Percentiles rank a stretch among this genome's conserved stretches.
These are phyloP conservation scores for Rhynchosporium secalis DNA, from an alignment of 2,329 filamentous ascomycete genomes.

Conservation along the genomic window DNA sequence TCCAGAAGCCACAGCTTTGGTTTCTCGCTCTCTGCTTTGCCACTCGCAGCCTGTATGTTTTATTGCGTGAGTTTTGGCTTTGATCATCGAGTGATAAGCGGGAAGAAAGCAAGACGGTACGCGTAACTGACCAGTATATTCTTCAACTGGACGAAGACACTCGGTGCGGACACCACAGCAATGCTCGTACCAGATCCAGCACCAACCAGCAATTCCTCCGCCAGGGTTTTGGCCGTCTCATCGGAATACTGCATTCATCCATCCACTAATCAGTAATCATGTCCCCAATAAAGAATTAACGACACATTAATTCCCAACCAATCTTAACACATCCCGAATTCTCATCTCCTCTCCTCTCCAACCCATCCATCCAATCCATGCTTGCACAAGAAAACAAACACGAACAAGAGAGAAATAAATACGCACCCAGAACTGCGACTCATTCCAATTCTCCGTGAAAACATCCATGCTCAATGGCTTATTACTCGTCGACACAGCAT, in stretches of 20 bases:
- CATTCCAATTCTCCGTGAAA: slow-evolving; percentile 81
- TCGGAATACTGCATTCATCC: slow-evolving; percentile 61
- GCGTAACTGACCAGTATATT: slow-evolving; percentile 59
- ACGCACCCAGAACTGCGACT: slow-evolving; percentile 78
- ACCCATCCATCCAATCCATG: too few species aligned
- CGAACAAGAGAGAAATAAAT: too few species aligned
- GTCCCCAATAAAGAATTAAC: neutral
- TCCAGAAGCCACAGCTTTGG: slow-evolving; percentile 70
- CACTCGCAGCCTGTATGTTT: slow-evolving; percentile 13
- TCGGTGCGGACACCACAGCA: slow-evolving; percentile 72
- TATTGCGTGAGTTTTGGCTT: neutral
- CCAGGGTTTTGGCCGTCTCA: slow-evolving; percentile 64
- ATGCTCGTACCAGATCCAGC: slow-evolving; percentile 58
- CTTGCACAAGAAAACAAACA: too few species aligned
- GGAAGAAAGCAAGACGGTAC: neutral
- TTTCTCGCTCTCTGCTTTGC: slow-evolving; percentile 28
- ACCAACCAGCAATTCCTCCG: slow-evolving; percentile 64
- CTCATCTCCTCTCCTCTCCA: too few species aligned
- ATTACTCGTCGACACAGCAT: slow-evolving; percentile 28
- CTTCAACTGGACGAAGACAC: slow-evolving; percentile 74
- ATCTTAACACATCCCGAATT: too few species aligned
- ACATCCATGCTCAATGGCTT: slow-evolving; percentile 60
- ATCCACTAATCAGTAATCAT: neutral
- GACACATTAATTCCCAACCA: too few species aligned
- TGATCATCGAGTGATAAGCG: neutral